Percentiles rank a stretch among this genome's conserved stretches.
Evolutionary conservation across 495 filamentous ascomycete species (phyloP).

Genomic region (Trichoderma asperelloides): DNA sequence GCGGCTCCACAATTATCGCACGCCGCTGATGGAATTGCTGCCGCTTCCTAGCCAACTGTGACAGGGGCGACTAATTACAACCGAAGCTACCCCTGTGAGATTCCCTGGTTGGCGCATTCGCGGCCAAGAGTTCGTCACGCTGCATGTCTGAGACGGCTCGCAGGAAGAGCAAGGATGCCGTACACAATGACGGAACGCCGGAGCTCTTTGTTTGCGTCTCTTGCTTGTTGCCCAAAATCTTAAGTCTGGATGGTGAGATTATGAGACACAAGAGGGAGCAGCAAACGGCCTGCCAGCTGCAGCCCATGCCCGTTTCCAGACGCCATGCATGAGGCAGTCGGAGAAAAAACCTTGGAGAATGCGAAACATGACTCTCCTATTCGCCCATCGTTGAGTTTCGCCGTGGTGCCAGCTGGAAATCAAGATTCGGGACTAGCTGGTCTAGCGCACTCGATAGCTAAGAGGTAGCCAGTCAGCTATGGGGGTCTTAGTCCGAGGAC

Average conservation of each 20-base stretch:
- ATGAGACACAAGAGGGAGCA: background rate
- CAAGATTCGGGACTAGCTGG: conserved; percentile 1
- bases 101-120: background rate
- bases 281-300: too few species aligned
- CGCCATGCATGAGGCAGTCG: background rate
- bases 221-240: background rate
- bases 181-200: background rate
- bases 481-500: background rate
- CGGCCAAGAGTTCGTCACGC: conserved; percentile 6
- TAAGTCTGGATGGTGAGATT: background rate
- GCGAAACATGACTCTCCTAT: background rate
- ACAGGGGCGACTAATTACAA: conserved; percentile 4
- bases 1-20: background rate
- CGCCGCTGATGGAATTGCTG: conserved; percentile 6
- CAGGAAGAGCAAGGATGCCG: background rate
- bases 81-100: conserved; percentile 5
- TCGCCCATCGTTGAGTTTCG: background rate
- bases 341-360: background rate
- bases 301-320: background rate
- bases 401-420: background rate
- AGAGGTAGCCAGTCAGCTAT: background rate
- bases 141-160: conserved; percentile 3
- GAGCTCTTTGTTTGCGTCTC: background rate
- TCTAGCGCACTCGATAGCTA: conserved; percentile 2
- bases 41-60: background rate